phyloP scores from a whole-genome alignment of 306 rosid genomes.

The Sphenostylis stenocarpa region DNA sequence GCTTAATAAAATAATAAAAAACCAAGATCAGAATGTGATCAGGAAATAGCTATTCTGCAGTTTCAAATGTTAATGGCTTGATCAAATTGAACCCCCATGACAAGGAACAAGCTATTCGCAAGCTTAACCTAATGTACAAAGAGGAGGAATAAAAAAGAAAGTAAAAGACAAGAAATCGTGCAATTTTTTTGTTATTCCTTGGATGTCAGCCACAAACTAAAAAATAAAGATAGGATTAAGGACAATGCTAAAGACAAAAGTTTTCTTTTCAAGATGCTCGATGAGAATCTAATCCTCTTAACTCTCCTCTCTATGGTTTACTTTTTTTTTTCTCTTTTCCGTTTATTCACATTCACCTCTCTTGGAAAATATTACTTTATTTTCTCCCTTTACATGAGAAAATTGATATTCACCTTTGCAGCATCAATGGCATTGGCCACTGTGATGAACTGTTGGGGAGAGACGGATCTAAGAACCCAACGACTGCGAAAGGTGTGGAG shows the following conservation, averaged over 20 bases:
- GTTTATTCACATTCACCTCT: not conserved
- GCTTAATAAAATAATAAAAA: conserved; percentile 19
- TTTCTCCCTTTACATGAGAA: not conserved
- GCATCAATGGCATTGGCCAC: conserved; percentile 91
- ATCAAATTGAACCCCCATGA: not conserved
- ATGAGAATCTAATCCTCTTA: conserved; percentile 30
- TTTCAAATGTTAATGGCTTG: not conserved
- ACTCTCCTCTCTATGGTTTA: not conserved
- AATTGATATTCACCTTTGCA: conserved; percentile 60
- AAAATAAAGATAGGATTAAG: conserved; percentile 11
- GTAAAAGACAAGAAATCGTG: conserved; percentile 24
- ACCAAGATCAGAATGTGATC: not conserved
- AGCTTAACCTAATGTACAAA: not conserved
- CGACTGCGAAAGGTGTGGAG: conserved; percentile 82
- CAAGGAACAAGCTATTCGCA: not conserved
- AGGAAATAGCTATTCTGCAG: not conserved
- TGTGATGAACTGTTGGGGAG: conserved; percentile 74
- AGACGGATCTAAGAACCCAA: conserved; percentile 66
- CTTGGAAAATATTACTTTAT: not conserved
- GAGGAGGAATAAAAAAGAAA: not conserved
- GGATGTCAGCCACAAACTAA: conserved; percentile 15
- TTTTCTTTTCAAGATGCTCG: conserved; percentile 33
- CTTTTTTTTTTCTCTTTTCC: not conserved
- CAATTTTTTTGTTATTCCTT: conserved; percentile 10
- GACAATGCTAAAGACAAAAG: conserved; percentile 39